Evolutionary conservation across 164 flowering plant species (phyloP), one percentile per base, ranked within the genome.

Genomic region (Echeveria elegans): DNA sequence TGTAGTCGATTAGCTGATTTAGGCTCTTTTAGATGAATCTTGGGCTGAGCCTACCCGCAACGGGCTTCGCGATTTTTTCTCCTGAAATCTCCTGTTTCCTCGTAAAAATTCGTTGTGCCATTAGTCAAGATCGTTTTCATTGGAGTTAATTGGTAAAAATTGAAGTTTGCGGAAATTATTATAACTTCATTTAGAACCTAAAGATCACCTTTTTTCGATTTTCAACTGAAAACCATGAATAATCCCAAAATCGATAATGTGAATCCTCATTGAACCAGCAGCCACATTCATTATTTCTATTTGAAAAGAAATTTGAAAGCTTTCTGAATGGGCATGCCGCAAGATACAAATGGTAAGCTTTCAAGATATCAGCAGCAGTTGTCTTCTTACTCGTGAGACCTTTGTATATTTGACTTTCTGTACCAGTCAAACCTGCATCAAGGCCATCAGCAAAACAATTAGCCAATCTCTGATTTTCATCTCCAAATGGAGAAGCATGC

Each of bases 221-320:
- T n/a, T n/a, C n/a, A n/a, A 92, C 29, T 92, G 98, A 69, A 92
- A 92, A 45, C 98, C 98, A 73, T 82, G 88, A 5, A 80, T 79
- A 43, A 92, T 87, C 26, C 98, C 96, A 75, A 88, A 90, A 76
- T 90, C 96, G 24, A 92, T 78, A 30, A 92, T 77, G 68, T 92
- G 98, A 26, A 92, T 68, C 63, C 79, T 81, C 29, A 72, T 70
- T 28, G 87, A 73, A 29, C 74, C 81, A 34, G 50, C 73, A 12
- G 86, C 70, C 12, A 56, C 47, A 21, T 60, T 70, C 52, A 59
- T 65, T 23, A 87, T 85, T 82, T 67, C 63, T 81, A 76, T 82
- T 90, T 6, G 89, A 68, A 10, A 79, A 71, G 63, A 84, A 86
- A 76, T 81, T 77, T 8, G 93, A 81, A 16, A 90, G 12, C 74